Conservation (phyloP, 768 basidiomycete genomes). For the Thelephora aurantiotincta region DNA sequence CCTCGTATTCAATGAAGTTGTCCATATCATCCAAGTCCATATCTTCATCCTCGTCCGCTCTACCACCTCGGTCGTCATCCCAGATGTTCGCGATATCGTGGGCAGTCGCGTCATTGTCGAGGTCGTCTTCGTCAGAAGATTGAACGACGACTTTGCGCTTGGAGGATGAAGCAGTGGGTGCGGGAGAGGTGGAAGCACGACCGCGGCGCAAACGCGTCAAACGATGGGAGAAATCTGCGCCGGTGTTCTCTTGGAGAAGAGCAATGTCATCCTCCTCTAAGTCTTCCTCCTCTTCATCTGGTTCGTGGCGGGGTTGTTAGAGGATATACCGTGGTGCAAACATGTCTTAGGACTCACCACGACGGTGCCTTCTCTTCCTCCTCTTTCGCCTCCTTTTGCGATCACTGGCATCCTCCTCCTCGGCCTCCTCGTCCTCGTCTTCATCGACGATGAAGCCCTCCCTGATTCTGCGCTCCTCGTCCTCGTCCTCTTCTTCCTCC, state of each 20-base stretch:
- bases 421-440: slow-evolving; percentile 75
- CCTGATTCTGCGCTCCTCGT: slow-evolving; percentile 64
- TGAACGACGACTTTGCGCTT: slow-evolving; percentile 46
- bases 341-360: slow-evolving; percentile 24
- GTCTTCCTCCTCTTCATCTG: slow-evolving; percentile 43
- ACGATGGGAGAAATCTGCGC: slow-evolving; percentile 50
- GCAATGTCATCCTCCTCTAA: slow-evolving; percentile 87
- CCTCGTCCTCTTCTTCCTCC: slow-evolving; percentile 83
- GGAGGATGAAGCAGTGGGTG: slow-evolving; percentile 42
- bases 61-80: slow-evolving; percentile 57
- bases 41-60: slow-evolving; percentile 41
- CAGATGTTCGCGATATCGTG: slow-evolving; percentile 64
- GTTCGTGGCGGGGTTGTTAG: slow-evolving; percentile 17
- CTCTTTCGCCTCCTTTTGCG: slow-evolving; percentile 46
- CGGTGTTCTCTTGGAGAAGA: slow-evolving; percentile 72
- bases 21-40: slow-evolving; percentile 62
- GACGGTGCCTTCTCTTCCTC: slow-evolving; percentile 50
- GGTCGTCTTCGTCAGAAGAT: slow-evolving; percentile 61
- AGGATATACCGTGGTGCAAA: slow-evolving; percentile 3
- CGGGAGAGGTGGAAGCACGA: slow-evolving; percentile 54
- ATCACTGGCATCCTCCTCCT: slow-evolving; percentile 42
- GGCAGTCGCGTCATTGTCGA: slow-evolving; percentile 35
- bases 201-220: slow-evolving; percentile 66
- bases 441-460: slow-evolving; percentile 91
- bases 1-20: slow-evolving; percentile 67